Evolutionary conservation across 1,284 basidiomycete genomes (phyloP), one percentile per base, ranked within the genome.

Genomic region (Rhodotorula sp.): DNA sequence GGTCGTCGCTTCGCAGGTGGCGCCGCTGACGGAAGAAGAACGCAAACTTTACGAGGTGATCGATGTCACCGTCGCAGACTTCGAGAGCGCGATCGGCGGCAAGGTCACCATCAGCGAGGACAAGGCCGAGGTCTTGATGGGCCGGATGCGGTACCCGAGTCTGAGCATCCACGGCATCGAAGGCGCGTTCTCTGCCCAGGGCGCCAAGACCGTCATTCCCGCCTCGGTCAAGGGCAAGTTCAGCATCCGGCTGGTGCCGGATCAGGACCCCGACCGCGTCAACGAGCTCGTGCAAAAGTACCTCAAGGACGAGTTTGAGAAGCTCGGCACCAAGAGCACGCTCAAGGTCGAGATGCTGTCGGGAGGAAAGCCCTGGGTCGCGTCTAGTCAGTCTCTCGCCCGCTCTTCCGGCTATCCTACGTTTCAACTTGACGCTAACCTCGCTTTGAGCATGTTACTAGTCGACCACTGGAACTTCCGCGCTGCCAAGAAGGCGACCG

Each of bases 111-210:
- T 98, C 62, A 90, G 89, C 6, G 84, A 87, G 16, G 90, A 96
- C 82, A 95, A 94, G 81, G 87, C 89, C 47, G 84, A 86, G n/a
- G 89, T 92, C 7, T 84, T 97, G 62, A 97, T 96, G 93, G 91
- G 89, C 49, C 88, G 92, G 77, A 93, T 93, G 91, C 67, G 75
- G 21, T 71, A 72, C 60, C 72, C 75, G 18, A 68, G 59, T 72
- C 86, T 99, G 71, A 96, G 93, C 5, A 84, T 99, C 23, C 96
- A 99, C 82, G 97, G 96, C 39, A 96, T 99, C 79, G 93, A 98
- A 82, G 96, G 97, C 68, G 97, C 95, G 7, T 98, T 98, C 85
- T 91, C 89, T 18, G 78, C 78, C 58, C 73, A 81, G 0, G 82
- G 81, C 59, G 79, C 76, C 15, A 70, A 79, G 87, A 99, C 96